Evolutionary conservation across 441 rosid genomes (phyloP).

Genomic region (Breynia disticha): DNA sequence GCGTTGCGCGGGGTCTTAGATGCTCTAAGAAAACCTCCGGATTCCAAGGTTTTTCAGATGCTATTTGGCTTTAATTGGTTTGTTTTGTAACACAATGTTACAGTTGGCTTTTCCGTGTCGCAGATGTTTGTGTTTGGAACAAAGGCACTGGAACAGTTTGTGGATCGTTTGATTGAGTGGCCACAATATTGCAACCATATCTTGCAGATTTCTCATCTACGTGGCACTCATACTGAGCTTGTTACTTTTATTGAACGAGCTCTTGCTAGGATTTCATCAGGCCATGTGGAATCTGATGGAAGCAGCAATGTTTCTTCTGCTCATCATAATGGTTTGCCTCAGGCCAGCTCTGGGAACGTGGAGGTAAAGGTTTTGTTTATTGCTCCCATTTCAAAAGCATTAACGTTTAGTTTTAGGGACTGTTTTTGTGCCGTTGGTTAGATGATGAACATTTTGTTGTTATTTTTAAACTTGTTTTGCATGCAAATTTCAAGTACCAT

Average conservation of each 20-base stretch:
- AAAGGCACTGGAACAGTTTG: conserved; percentile 94
- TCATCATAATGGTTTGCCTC: conserved; percentile 46
- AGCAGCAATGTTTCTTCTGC: conserved; percentile 30
- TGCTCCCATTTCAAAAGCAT: no score
- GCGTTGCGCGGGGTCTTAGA: conserved; percentile 95
- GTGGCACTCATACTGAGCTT: conserved; percentile 75
- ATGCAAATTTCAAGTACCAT: no score
- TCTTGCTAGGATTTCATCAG: conserved; percentile 79
- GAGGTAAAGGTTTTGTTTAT: conserved; percentile 43
- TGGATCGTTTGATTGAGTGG: conserved; percentile 94
- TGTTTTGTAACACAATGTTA: conserved; percentile 7
- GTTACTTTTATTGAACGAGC: conserved; percentile 86
- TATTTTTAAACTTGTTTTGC: no score
- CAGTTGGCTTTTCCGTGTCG: conserved; percentile 19
- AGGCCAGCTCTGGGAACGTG: conserved; percentile 39
- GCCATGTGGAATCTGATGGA: conserved; percentile 71
- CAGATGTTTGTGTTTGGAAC: conserved; percentile 99
- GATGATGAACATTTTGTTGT: no score
- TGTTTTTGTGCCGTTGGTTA: no score
- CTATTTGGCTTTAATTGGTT: conserved; percentile 1
- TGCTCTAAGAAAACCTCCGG: conserved; percentile 94
- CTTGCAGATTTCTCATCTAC: conserved; percentile 95
- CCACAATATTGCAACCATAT: conserved; percentile 99
- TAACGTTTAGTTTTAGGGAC: no score
- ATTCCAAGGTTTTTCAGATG: conserved; percentile 67